Base-by-base conservation (phyloP, 495 filamentous ascomycete genomes). In the Penicillium coffeae region DNA sequence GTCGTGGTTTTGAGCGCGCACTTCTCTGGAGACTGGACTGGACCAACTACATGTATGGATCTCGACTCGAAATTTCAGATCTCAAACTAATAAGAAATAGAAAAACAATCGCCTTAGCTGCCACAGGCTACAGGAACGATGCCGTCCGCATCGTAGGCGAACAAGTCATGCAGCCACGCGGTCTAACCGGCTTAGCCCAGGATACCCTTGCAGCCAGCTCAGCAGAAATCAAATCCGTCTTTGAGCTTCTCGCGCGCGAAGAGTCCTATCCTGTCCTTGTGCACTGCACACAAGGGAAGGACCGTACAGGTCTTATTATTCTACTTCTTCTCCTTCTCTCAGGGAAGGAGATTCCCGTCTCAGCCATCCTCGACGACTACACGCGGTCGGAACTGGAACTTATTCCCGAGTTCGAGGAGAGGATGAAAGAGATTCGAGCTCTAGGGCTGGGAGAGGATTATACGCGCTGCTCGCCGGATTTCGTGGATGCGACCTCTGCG, bases 221-320 rank as follows among this genome's bases (percentile, higher is more conserved):
- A 0, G 48, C 58, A 2, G 87, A 91, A 64, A 78, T 95, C 15
- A 74, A 71, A 6, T 59, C 78, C 20, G 56, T 80, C 7, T 81
- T 85, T 36, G 71, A 77, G 4, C 41, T 79, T 8, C 62, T 81
- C 25, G 70, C 73, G 7, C 52, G 71, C 3, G 53, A 69, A 4
- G 48, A 54, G 3, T 65, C 73, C 13, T 84, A 83, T 34, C 87
- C 88, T 0, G 50, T 81, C 4, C 60, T 92, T 2, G 59, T 91
- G 4, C 89, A 93, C 70, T 94, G 90, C 68, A 90, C 88, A 3
- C 87, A 93, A 59, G 90, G 90, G 30, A 95, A 95, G 58, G 90
- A 94, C 60, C 79, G 88, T 0, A 93, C 89, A 0, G 90, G 90
- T 0, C 69, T 93, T 2, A 70, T 87, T 18, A 64, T 88, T n/a